These are phyloP conservation scores for Leccinum solheimii DNA, from an alignment of 1,284 basidiomycete genomes.

Conservation along the genomic window DNA sequence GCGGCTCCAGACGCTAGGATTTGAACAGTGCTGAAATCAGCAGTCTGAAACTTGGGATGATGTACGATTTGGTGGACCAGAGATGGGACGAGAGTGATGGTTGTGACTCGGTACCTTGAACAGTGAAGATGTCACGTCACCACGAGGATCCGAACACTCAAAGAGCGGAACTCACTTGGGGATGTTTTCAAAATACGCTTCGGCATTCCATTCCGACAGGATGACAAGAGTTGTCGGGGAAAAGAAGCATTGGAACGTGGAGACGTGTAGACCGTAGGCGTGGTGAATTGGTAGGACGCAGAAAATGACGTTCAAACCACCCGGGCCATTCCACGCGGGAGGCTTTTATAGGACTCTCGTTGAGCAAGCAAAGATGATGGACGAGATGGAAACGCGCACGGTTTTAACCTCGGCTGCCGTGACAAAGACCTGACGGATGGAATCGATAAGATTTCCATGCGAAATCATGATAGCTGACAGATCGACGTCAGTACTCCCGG, in stretches of 20 bases:
- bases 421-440: conserved; percentile 45
- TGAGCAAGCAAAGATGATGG: background rate
- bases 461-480: conserved; percentile 72
- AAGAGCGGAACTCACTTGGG: conserved; percentile 39
- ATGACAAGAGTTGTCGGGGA: conserved; percentile 50
- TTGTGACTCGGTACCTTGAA: conserved; percentile 52
- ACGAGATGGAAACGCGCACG: conserved; percentile 11
- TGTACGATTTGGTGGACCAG: conserved; percentile 65
- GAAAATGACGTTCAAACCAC: conserved; percentile 48
- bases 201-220: conserved; percentile 60
- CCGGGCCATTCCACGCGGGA: conserved; percentile 40
- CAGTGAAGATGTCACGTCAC: background rate
- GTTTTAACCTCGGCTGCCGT: conserved; percentile 28
- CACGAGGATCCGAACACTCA: background rate
- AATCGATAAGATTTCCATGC: conserved; percentile 62
- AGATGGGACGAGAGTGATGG: conserved; percentile 60
- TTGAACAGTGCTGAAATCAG: conserved; percentile 57
- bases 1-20: conserved; percentile 58
- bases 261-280: conserved; percentile 58
- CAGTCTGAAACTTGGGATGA: conserved; percentile 47
- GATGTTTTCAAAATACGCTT: conserved; percentile 44
- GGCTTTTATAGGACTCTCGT: conserved; percentile 34
- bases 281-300: conserved; percentile 71
- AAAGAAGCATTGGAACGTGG: conserved; percentile 50
- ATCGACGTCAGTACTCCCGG: conserved; percentile 2